phyloP scores from a whole-genome alignment of 2,329 filamentous ascomycete genomes.

The Gnomoniopsis sp. region DNA sequence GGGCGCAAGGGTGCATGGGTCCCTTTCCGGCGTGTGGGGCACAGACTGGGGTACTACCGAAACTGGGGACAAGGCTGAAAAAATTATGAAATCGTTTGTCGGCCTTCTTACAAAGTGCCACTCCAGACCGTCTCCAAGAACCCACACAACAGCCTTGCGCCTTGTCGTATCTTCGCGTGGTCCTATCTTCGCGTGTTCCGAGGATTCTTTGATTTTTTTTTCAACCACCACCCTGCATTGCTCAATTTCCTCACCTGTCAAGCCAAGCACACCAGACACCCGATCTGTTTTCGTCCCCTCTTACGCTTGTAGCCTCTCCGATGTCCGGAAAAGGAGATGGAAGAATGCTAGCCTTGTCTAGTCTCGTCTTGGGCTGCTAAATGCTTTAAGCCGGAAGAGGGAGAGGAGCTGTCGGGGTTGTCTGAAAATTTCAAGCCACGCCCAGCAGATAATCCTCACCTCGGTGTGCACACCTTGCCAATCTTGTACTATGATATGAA shows the following conservation, averaged over 20 bases:
- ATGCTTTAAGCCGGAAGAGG: no score
- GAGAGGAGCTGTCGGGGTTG: background rate
- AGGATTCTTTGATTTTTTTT: background rate
- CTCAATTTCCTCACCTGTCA: background rate
- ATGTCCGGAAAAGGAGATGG: background rate
- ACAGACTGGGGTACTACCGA: background rate
- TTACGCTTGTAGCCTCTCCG: background rate
- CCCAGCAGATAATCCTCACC: no score
- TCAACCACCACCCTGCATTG: background rate
- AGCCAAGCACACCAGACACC: no score
- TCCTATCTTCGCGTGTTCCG: slow-evolving; percentile 7
- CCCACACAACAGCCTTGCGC: slow-evolving; percentile 3
- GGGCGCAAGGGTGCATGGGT: background rate
- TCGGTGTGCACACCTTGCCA: no score
- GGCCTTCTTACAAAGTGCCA: slow-evolving; percentile 13
- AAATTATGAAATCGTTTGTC: slow-evolving; percentile 22
- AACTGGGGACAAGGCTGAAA: slow-evolving; percentile 18
- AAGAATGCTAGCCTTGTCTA: background rate
- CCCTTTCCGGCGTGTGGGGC: slow-evolving; percentile 6
- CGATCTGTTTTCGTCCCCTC: background rate
- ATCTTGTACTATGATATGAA: no score
- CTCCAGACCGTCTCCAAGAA: background rate
- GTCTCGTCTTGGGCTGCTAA: background rate
- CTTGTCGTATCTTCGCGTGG: slow-evolving; percentile 6
- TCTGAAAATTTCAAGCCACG: no score